These are phyloP conservation scores for Alternaria triticina DNA, from an alignment of 2,329 filamentous ascomycete species.

Conservation along the genomic window DNA sequence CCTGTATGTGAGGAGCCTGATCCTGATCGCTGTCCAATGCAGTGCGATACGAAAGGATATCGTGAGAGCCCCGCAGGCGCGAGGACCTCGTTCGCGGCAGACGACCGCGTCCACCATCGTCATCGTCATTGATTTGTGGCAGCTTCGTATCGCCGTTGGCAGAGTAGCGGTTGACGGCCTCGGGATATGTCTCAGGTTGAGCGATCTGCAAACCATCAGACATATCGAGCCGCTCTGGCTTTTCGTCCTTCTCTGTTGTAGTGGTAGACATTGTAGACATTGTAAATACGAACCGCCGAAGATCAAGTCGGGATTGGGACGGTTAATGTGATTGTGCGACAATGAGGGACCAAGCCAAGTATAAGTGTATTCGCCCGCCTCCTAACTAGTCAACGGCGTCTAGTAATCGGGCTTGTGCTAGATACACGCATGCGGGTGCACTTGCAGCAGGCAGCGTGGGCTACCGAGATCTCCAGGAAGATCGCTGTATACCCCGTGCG, in stretches of 20 bases:
- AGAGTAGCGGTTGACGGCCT: conserved; percentile 1
- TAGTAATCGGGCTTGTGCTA: background rate
- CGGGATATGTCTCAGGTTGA: conserved; percentile 5
- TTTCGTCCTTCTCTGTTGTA: background rate
- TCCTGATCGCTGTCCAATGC: background rate
- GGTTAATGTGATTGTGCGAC: background rate
- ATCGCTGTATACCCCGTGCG: background rate
- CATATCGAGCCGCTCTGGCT: background rate
- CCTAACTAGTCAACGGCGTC: background rate
- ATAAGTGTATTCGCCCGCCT: background rate
- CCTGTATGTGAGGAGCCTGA: background rate
- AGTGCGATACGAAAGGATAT: background rate
- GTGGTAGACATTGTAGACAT: background rate
- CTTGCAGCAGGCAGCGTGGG: background rate
- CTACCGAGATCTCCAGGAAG: background rate
- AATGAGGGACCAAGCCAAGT: background rate
- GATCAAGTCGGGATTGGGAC: background rate
- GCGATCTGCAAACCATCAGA: conserved; percentile 9
- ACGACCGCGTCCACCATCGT: background rate
- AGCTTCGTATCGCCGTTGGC: conserved; percentile 4
- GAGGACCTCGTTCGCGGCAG: background rate
- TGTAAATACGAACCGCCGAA: background rate
- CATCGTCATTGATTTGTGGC: background rate
- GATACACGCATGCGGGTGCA: background rate
- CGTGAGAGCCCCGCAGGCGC: background rate